Evolutionary conservation across 1,284 basidiomycete genomes (phyloP), one percentile per base, ranked within the genome.

Genomic region (Ustilago crameri): DNA sequence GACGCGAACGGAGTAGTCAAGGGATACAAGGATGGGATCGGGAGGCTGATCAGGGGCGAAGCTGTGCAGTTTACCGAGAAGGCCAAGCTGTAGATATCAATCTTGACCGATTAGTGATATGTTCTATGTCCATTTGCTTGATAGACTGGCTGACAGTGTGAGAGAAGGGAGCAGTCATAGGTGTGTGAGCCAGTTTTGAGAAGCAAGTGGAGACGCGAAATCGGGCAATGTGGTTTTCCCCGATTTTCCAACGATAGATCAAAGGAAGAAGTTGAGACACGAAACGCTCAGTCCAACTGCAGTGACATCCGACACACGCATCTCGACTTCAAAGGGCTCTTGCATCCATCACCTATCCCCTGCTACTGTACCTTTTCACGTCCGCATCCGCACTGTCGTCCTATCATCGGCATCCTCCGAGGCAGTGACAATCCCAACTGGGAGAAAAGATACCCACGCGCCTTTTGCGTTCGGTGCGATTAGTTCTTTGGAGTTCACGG

Each of bases 1-100:
- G 76, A 78, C 44, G 56, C 55, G 12, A 65, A 73, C n/a, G 75
- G 76, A 9, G 75, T 76, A 3, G 53, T 78, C 20, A 68, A 71
- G 49, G 76, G 76, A 1, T 78, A 76, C 30, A 46, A 62, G 3
- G 51, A 78, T 30, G 71, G 65, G 3, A 71, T 78, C 14, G 76
- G 76, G 3, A 34, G 63, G 5, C 38, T 78, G 43, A 66, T 75
- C 22, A 51, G 74, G n/a, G 76, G 76, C 17, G 74, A 78, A 37
- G 73, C 61, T 14, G 64, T 61, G 35, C 60, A 53, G 10, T 78
- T 68, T n/a, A 57, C 59, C 7, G 59, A 72, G 20, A 35, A 35
- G 18, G 44, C 63, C 12, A 66, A 66, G 48, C 38, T 72, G 40
- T 69, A 63, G 26, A 35, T 8, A 18, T 37, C n/a, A 5, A 30